Conservation (phyloP, 805 yeast genomes). For the Candida schatavii region DNA sequence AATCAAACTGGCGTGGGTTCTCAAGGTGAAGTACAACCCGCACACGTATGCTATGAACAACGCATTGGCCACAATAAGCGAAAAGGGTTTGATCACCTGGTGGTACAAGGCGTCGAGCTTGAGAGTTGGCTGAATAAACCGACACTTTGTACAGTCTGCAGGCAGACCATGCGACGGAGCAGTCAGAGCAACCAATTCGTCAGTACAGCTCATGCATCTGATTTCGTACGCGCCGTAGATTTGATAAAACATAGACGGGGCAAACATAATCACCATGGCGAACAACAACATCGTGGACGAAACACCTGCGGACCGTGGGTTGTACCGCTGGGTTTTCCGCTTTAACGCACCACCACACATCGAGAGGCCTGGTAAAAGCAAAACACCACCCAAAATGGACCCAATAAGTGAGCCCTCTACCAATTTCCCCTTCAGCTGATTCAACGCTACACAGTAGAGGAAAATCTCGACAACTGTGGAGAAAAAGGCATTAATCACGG, state of each 20-base stretch:
- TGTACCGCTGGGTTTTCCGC: slow-evolving; percentile 90
- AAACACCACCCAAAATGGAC: slow-evolving; percentile 86
- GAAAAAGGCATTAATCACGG: slow-evolving; percentile 95
- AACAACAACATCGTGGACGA: slow-evolving; percentile 92
- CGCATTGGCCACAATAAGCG: slow-evolving; percentile 73
- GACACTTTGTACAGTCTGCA: slow-evolving; percentile 64
- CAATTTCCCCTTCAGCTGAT: slow-evolving; percentile 78
- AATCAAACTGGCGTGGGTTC: slow-evolving; percentile 94
- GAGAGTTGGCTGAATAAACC: slow-evolving; percentile 74
- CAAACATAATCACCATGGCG: slow-evolving; percentile 86
- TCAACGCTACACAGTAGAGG: slow-evolving; percentile 85
- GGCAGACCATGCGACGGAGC: slow-evolving; percentile 7
- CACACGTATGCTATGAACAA: slow-evolving; percentile 81
- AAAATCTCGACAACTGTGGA: slow-evolving; percentile 94
- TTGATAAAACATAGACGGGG: slow-evolving; percentile 87
- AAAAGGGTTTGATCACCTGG: slow-evolving; percentile 74
- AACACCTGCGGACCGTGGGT: slow-evolving; percentile 95
- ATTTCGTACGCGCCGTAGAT: slow-evolving; percentile 86
- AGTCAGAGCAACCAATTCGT: slow-evolving; percentile 10
- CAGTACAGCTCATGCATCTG: slow-evolving; percentile 58
- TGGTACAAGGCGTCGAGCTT: slow-evolving; percentile 65
- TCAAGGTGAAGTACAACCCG: slow-evolving; percentile 88
- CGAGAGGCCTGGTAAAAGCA: slow-evolving; percentile 87
- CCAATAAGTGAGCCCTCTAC: slow-evolving; percentile 98
- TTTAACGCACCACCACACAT: slow-evolving; percentile 97